Base-by-base conservation (phyloP, 257 asterid genomes). In the Anisodus tanguticus region DNA sequence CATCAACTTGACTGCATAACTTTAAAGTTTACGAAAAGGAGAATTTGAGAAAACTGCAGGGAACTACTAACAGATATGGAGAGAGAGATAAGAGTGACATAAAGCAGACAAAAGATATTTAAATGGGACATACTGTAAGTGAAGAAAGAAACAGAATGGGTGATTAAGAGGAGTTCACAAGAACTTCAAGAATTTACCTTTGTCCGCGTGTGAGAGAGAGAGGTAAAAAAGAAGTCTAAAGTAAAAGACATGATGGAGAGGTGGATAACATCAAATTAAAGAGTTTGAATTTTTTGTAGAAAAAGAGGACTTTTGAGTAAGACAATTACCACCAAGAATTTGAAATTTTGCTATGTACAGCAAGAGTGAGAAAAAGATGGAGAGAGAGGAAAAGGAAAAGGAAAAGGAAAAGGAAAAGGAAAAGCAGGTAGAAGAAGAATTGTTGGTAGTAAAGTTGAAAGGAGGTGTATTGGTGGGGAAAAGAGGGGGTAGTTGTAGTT, bases 401-500 rank as follows among this genome's bases (percentile, higher is more conserved):
- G 26, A 22, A 22, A 22, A 22, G 26, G 26, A 22, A 22, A 22
- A 22, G 26, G 26, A 22, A 85, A 85, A 86, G 84, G 91, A 41
- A 41, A 41, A 41, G 45, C 45, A 41, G 45, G 6, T 3, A 41
- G 86, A 83, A 49, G 57, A 83, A 45, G 83, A 82, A n/a, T 85
- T 87, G 15, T 81, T 88, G 89, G 89, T 84, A 81, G 84, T 86
- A 85, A 91, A 89, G 93, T 89, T 91, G 93, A 92, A 88, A 88
- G 86, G 89, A 83, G 94, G 95, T 89, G 83, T 87, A 88, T 88
- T 89, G 85, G 87, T 87, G 74, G 92, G 94, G 86, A 91, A 92
- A 91, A 95, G 91, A 80, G 95, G 89, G 88, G 93, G 92, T 82
- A 93, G 85, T 79, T 91, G 89, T 22, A 93, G 97, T 79, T 91